These are phyloP conservation scores for Sindora glabra DNA, from an alignment of 306 rosid species.

Conservation along the genomic window DNA sequence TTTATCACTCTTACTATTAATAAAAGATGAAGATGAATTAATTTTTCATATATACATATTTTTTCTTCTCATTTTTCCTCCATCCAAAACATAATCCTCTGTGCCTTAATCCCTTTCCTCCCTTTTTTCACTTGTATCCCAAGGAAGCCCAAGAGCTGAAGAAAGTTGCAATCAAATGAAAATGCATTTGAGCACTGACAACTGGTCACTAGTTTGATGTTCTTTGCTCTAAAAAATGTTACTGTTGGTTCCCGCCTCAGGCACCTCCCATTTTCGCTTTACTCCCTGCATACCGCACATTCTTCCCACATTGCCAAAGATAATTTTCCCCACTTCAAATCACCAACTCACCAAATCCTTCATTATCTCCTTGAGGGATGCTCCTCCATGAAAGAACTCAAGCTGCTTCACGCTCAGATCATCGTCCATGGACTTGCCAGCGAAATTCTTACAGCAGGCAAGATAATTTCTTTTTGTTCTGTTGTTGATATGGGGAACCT, in stretches of 20 bases:
- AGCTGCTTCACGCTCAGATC: slow-evolving; percentile 56
- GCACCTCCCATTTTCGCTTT: slow-evolving; percentile 1
- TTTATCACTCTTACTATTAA: too few species aligned
- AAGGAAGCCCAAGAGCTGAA: not conserved
- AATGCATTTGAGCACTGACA: too few species aligned
- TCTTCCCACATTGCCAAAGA: not conserved
- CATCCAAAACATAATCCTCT: too few species aligned
- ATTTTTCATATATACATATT: too few species aligned
- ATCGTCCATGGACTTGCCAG: slow-evolving; percentile 36
- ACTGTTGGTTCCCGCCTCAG: slow-evolving; percentile 34
- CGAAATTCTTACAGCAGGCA: slow-evolving; percentile 43
- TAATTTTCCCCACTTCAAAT: slow-evolving; percentile 29
- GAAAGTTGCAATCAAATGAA: slow-evolving; percentile 5
- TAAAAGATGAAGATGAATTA: too few species aligned
- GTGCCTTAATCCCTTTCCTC: too few species aligned
- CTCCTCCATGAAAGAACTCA: slow-evolving; percentile 47
- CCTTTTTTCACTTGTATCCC: too few species aligned
- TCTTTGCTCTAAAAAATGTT: slow-evolving; percentile 14
- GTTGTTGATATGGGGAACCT: slow-evolving; percentile 28
- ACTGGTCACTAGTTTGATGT: slow-evolving; percentile 10
- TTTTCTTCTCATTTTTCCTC: too few species aligned
- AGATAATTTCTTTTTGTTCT: slow-evolving; percentile 39
- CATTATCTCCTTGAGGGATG: slow-evolving; percentile 47
- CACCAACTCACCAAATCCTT: slow-evolving; percentile 42
- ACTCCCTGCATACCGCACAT: not conserved